phyloP scores from a whole-genome alignment of 1,284 basidiomycete genomes.

The Mycena citricolor region DNA sequence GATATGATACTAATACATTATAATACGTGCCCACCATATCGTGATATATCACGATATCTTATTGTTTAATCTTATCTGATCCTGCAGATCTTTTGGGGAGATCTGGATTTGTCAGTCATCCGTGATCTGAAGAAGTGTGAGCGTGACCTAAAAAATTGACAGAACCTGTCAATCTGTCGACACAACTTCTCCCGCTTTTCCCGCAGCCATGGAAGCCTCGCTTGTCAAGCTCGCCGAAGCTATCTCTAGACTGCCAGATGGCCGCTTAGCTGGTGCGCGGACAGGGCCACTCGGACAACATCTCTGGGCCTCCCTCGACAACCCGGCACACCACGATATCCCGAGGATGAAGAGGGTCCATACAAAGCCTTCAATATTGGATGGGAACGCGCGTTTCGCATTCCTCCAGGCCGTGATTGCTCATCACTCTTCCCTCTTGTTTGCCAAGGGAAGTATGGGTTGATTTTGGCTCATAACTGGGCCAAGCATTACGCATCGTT shows the following conservation, averaged over 20 bases:
- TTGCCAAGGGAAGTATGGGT: conserved; percentile 6
- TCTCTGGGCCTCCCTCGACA: not conserved
- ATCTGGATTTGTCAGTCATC: too few species aligned
- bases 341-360: not conserved
- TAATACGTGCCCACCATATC: too few species aligned
- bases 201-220: too few species aligned
- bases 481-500: conserved; percentile 10
- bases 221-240: not conserved
- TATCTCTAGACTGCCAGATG: not conserved
- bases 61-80: too few species aligned
- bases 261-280: not conserved
- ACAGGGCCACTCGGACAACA: not conserved
- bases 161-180: too few species aligned
- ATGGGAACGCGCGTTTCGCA: not conserved
- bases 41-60: too few species aligned
- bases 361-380: not conserved
- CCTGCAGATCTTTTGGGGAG: too few species aligned
- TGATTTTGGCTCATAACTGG: conserved; percentile 8
- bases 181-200: too few species aligned
- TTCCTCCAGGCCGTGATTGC: not conserved
- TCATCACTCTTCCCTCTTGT: not conserved
- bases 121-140: too few species aligned
- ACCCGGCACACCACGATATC: not conserved
- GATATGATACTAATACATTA: too few species aligned
- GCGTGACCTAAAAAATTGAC: too few species aligned